Percentiles rank a stretch among this genome's conserved stretches.
phyloP scores from a whole-genome alignment of 2,329 filamentous ascomycete species.

The Diaporthe vaccinii region DNA sequence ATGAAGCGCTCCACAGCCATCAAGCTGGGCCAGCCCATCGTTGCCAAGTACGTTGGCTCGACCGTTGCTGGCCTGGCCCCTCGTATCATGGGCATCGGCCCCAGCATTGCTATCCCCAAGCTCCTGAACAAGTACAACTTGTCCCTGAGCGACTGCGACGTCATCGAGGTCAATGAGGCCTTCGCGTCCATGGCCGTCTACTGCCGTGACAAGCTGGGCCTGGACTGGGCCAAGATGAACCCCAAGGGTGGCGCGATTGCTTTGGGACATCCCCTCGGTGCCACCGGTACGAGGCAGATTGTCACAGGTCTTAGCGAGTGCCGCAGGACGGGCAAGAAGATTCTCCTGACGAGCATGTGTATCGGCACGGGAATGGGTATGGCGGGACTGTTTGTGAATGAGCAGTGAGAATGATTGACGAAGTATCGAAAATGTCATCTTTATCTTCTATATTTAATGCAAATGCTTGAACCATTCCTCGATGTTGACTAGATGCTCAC shows the following conservation, averaged over 20 bases:
- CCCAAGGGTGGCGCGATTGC: slow-evolving; percentile 85
- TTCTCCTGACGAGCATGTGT: slow-evolving; percentile 93
- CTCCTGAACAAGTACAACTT: slow-evolving; percentile 85
- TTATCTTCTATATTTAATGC: background rate
- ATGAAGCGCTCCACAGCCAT: slow-evolving; percentile 95
- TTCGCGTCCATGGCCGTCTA: slow-evolving; percentile 99
- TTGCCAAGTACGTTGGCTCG: slow-evolving; percentile 94
- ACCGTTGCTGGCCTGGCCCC: slow-evolving; percentile 92
- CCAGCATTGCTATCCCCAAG: slow-evolving; percentile 82
- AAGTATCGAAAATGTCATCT: background rate
- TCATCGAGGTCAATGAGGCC: slow-evolving; percentile 96
- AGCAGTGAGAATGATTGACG: slow-evolving; percentile 53
- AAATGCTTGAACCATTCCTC: background rate
- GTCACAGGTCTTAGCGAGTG: slow-evolving; percentile 91
- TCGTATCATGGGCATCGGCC: slow-evolving; percentile 96
- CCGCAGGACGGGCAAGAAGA: slow-evolving; percentile 87
- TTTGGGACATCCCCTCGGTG: slow-evolving; percentile 84
- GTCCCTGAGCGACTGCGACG: slow-evolving; percentile 84
- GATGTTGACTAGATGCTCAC: background rate
- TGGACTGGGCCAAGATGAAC: slow-evolving; percentile 85
- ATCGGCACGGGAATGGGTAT: slow-evolving; percentile 79
- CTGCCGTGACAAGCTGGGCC: slow-evolving; percentile 79
- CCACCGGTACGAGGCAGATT: slow-evolving; percentile 84
- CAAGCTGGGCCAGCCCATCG: slow-evolving; percentile 88
- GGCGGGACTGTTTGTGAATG: slow-evolving; percentile 76